Evolutionary conservation across 2,329 filamentous ascomycete species (phyloP).

Genomic region (Incumbomyces delicatus): DNA sequence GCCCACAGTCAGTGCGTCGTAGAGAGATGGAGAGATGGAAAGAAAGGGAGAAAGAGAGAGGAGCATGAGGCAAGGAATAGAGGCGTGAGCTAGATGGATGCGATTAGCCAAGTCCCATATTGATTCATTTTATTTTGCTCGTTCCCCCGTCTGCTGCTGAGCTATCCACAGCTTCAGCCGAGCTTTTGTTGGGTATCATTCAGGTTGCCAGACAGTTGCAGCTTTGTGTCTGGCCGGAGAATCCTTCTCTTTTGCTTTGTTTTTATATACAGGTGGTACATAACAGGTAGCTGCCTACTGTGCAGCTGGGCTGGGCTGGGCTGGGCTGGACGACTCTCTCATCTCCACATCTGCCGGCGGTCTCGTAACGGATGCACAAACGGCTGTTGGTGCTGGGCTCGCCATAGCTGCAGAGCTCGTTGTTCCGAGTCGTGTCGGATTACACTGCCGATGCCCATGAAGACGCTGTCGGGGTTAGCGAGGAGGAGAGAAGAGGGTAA

Average conservation of each 20-base stretch:
- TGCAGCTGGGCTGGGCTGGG: too few species aligned
- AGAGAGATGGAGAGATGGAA: too few species aligned
- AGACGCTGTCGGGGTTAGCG: slow-evolving; percentile 52
- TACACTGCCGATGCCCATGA: slow-evolving; percentile 97
- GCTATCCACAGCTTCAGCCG: not conserved
- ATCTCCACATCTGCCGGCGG: slow-evolving; percentile 5
- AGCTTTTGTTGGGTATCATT: not conserved
- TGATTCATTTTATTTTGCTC: too few species aligned
- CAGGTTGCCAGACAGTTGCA: not conserved
- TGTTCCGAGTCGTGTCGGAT: slow-evolving; percentile 85
- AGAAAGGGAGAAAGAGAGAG: too few species aligned
- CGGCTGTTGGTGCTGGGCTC: slow-evolving; percentile 55
- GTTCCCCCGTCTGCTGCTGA: too few species aligned
- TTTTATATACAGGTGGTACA: too few species aligned
- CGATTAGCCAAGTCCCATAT: too few species aligned
- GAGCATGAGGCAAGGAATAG: not conserved
- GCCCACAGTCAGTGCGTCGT: too few species aligned
- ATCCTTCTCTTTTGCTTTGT: too few species aligned
- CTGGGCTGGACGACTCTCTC: not conserved
- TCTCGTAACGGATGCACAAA: slow-evolving; percentile 52
- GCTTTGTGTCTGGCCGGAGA: not conserved
- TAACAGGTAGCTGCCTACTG: too few species aligned
- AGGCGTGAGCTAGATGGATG: too few species aligned
- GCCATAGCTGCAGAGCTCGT: slow-evolving; percentile 65
- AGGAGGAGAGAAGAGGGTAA: not conserved